Base-by-base conservation (phyloP, 2,329 filamentous ascomycete species). In the Whalleya microplaca region DNA sequence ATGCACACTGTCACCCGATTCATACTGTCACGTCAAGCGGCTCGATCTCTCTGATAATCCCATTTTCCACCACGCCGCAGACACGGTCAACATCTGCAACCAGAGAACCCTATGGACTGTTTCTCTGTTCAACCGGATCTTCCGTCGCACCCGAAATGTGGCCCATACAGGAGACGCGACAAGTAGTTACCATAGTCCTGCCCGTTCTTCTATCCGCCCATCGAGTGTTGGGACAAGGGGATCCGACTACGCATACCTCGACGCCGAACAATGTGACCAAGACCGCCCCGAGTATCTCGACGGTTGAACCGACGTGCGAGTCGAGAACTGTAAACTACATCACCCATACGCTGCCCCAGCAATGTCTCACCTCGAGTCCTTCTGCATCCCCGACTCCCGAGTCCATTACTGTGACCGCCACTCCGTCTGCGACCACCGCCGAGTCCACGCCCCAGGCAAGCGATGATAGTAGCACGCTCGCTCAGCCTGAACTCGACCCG, bases 241-340 rank as follows among this genome's bases (percentile, higher is more conserved):
- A 68, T 21, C 46, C 61, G 4, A 60, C 41, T 40, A 41, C n/a
- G n/a, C n/a, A n/a, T n/a, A n/a, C 45, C 41, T 57, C 61, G 8
- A 57, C 57, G 9, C 20, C 58, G 45, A 52, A 66, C 51, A 59
- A 67, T 63, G 60, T 48, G 49, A 51, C 56, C 42, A 64, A 51
- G 20, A 19, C 60, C n/a, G 45, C 57, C 37, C 51, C 63, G 29
- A 48, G 46, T 51, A 45, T 45, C 2, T 23, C 51, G 3, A 51
- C 63, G 3, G 53, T 66, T 5, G 72, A 73, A 29, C 70, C 73
- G 8, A 71, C 72, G 40, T 86, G 84, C 74, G 81, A 83, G 64
- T 80, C 76, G 51, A 83, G 84, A 64, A 91, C 88, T 1, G 86
- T 91, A 69, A 93, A 94, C 73, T 92, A 93, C 73, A 91, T 94